phyloP scores from a whole-genome alignment of 2,329 filamentous ascomycete genomes.

The Epichloe elymi region DNA sequence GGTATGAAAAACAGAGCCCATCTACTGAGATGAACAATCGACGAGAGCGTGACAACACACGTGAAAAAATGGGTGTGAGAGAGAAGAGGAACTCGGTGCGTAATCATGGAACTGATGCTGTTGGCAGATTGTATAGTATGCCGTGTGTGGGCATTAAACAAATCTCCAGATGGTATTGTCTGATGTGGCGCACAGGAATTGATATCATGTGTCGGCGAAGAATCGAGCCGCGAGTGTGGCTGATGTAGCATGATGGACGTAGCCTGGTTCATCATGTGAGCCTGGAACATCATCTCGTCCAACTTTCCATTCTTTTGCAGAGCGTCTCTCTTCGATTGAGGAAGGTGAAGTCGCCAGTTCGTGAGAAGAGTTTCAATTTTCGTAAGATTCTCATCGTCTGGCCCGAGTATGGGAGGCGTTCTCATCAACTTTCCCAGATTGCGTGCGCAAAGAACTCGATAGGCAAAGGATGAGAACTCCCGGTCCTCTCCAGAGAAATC shows the following conservation, averaged over 20 bases:
- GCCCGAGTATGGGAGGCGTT: constrained; percentile 35
- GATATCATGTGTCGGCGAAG: constrained; percentile 41
- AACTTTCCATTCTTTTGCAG: constrained; percentile 56
- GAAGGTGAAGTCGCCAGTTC: constrained; percentile 73
- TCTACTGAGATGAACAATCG: constrained; percentile 69
- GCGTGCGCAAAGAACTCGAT: constrained; percentile 68
- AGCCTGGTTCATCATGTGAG: constrained; percentile 61
- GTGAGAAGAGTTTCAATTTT: constrained; percentile 40
- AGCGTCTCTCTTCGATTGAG: constrained; percentile 55
- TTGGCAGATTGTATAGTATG: constrained; percentile 72
- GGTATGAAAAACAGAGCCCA: constrained; percentile 55
- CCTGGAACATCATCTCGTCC: constrained; percentile 88
- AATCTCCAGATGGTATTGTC: constrained; percentile 32
- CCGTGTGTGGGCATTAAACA: constrained; percentile 56
- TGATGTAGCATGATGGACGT: constrained; percentile 66
- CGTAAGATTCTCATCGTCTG: constrained; percentile 38
- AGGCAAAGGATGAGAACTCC: constrained; percentile 72
- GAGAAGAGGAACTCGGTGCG: constrained; percentile 57
- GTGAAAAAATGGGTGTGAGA: constrained; percentile 81
- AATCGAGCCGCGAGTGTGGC: constrained; percentile 62
- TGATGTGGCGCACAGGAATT: constrained; percentile 55
- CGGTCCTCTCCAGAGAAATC: constrained; percentile 60
- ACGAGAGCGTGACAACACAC: constrained; percentile 64
- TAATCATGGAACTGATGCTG: constrained; percentile 61
- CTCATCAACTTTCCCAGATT: constrained; percentile 67